phyloP scores from a whole-genome alignment of 768 basidiomycete species.

The Chalciporus piperatus region DNA sequence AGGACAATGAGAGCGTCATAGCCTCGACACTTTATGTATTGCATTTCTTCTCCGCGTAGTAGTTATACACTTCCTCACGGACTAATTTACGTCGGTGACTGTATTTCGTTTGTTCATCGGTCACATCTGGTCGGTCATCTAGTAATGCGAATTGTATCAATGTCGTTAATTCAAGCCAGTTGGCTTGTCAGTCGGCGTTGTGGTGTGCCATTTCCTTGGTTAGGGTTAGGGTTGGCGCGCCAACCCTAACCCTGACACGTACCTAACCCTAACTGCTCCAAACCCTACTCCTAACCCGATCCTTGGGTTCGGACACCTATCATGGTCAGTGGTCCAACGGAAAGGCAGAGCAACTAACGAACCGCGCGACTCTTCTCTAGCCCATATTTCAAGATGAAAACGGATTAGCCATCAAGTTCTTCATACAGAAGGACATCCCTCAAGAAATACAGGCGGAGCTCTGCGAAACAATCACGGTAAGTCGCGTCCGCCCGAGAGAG shows the following conservation, averaged over 20 bases:
- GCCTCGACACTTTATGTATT: neutral
- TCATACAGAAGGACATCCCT: constrained; percentile 75
- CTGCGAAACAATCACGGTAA: constrained; percentile 70
- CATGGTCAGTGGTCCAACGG: constrained; percentile 21
- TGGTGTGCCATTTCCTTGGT: too few species aligned
- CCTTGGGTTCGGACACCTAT: constrained; percentile 24
- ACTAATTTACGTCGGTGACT: neutral
- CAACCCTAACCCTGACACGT: constrained; percentile 7
- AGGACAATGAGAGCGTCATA: constrained; percentile 38
- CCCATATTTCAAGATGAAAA: constrained; percentile 70
- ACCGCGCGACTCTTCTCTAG: constrained; percentile 30
- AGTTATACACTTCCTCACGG: neutral
- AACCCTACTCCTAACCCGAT: constrained; percentile 34
- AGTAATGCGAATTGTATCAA: neutral
- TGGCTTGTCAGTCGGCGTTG: too few species aligned
- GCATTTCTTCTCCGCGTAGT: neutral
- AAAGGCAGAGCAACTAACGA: neutral
- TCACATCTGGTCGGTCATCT: neutral
- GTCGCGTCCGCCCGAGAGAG: constrained; percentile 1
- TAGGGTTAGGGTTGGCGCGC: too few species aligned
- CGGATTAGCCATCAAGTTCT: constrained; percentile 75
- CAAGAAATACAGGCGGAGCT: constrained; percentile 68
- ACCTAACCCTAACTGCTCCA: constrained; percentile 16
- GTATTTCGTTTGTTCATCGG: neutral
- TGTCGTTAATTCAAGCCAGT: too few species aligned